These are phyloP conservation scores for Psophocarpus tetragonolobus DNA, from an alignment of 306 rosid species.

Conservation along the genomic window DNA sequence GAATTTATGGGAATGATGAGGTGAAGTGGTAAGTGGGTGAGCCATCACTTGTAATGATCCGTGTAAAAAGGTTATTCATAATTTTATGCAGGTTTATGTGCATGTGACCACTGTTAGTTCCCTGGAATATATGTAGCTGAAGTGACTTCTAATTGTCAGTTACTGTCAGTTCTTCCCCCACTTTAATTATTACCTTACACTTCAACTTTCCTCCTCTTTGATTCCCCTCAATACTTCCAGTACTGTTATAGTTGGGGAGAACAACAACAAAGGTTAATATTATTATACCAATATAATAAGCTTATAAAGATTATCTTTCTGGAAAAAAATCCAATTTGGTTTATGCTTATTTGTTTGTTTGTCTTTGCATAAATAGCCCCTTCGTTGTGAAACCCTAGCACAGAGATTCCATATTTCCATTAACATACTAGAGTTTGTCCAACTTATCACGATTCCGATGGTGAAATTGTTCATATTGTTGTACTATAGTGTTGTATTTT, in stretches of 20 bases:
- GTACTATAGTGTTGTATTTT: background rate
- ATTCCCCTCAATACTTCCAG: slow-evolving; percentile 32
- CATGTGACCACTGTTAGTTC: slow-evolving; percentile 38
- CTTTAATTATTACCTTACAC: slow-evolving; percentile 33
- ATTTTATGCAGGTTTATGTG: slow-evolving; percentile 18
- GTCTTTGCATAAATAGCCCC: slow-evolving; percentile 8
- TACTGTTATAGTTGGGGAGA: slow-evolving; percentile 25
- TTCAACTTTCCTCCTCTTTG: slow-evolving; percentile 20
- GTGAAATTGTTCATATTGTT: background rate
- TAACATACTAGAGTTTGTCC: slow-evolving; percentile 4
- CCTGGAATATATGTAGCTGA: slow-evolving; percentile 54
- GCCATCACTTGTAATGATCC: slow-evolving; percentile 10
- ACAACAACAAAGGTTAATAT: background rate
- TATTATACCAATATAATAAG: background rate
- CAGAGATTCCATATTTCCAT: slow-evolving; percentile 14
- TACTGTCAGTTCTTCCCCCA: slow-evolving; percentile 35
- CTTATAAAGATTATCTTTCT: background rate
- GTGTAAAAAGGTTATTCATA: slow-evolving; percentile 27
- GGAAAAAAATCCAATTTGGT: background rate
- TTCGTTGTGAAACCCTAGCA: slow-evolving; percentile 31
- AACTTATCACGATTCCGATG: slow-evolving; percentile 17
- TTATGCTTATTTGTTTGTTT: slow-evolving; percentile 12
- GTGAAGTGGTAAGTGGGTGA: slow-evolving; percentile 27
- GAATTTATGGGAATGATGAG: slow-evolving; percentile 31
- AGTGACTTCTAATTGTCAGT: slow-evolving; percentile 59